These are phyloP conservation scores for Coniferiporia sulphurascens DNA, from an alignment of 1,284 basidiomycete species.

Conservation along the genomic window DNA sequence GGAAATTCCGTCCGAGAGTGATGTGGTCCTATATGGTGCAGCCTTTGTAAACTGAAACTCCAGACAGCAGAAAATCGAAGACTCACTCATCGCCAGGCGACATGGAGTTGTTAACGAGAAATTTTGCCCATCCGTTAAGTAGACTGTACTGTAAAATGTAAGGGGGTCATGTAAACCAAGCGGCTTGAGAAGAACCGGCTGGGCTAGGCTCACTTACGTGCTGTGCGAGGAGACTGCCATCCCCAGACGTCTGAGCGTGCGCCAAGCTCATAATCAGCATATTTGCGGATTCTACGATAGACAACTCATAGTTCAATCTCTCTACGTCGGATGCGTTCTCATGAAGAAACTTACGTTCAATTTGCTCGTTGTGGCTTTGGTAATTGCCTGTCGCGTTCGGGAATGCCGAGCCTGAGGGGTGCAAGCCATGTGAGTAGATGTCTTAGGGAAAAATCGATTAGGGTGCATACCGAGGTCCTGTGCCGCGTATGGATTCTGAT, in stretches of 20 bases:
- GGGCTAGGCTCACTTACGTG: conserved; percentile 1
- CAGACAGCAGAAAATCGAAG: no score
- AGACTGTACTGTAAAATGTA: conserved; percentile 39
- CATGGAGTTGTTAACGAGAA: conserved; percentile 32
- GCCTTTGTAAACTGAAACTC: not conserved
- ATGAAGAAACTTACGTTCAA: conserved; percentile 25
- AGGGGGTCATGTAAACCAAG: conserved; percentile 26
- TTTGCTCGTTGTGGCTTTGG: conserved; percentile 22
- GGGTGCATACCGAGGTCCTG: conserved; percentile 33
- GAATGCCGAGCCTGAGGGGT: conserved; percentile 27
- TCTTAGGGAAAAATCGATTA: not conserved
- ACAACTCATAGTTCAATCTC: not conserved
- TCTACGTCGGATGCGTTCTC: not conserved
- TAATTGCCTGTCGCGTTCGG: conserved; percentile 27
- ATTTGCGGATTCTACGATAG: conserved; percentile 30
- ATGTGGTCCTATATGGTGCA: not conserved
- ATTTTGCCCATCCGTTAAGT: conserved; percentile 38
- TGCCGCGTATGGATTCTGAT: conserved; percentile 32
- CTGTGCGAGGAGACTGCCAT: conserved; percentile 7
- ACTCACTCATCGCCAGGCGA: conserved; percentile 33
- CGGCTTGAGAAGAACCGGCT: not conserved
- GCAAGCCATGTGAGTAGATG: not conserved
- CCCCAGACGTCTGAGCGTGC: conserved; percentile 32
- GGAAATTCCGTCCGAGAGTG: conserved; percentile 4
- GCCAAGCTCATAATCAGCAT: conserved; percentile 39